Base-by-base conservation (phyloP, 768 basidiomycete genomes). In the Mycena filopes region DNA sequence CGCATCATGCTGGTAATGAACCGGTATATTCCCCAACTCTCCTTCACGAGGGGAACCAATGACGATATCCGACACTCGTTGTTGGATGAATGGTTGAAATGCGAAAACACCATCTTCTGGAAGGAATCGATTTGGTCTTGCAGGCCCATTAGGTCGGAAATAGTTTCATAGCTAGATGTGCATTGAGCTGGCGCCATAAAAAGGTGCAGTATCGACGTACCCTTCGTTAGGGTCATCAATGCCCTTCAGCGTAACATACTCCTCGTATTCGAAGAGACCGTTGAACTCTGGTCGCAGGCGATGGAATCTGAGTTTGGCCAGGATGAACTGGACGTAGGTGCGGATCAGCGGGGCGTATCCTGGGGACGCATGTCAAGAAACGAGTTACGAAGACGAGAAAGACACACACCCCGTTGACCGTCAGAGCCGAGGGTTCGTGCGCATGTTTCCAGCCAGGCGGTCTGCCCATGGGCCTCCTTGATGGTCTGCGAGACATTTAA, bases 141-240 rank as follows among this genome's bases (percentile, higher is more conserved):
- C 57, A 99, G 82, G 20, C 89, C 91, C 98, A 98, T 99, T 36
- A 99, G 87, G 77, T 99, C 98, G 28, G 90, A 90, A 72, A 99
- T 99, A 0, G 96, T 99, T 78, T 99, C 98, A 72, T 98, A 99
- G 55, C 97, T 98, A 72, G 18, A 31, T 45, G 46, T 43, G 28
- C 56, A n/a, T 65, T 70, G 65, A 74, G 63, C 49, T 55, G 66
- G 53, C 12, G 31, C 31, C 57, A 54, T 54, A 53, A 46, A 50
- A 28, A 59, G n/a, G 20, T 28, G 20, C 60, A 55, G 45, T 26
- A 31, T 43, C 12, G 8, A 23, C 90, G 67, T 76, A 98, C 97
- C 98, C 98, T 82, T 99, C 97, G 76, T 99, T 98, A 11, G 98
- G 98, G 82, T 99, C 96, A 75, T 98, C 95, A 66, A 99, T 98